These are phyloP conservation scores for Kurtzmaniella fragi DNA, from an alignment of 805 yeast genomes.

Conservation along the genomic window DNA sequence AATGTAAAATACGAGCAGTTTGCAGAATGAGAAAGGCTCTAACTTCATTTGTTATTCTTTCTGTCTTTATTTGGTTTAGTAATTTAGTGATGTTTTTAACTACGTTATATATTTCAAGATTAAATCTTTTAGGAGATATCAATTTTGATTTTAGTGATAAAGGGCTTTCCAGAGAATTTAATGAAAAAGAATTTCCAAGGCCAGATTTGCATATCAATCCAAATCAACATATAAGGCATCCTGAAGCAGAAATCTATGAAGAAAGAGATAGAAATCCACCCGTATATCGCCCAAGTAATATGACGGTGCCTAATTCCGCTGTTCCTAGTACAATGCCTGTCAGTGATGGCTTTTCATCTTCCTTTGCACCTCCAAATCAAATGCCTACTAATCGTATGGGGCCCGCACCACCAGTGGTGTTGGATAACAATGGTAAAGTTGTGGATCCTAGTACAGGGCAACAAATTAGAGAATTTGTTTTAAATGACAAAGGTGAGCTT, in stretches of 20 bases:
- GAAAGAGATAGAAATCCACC: conserved; percentile 1
- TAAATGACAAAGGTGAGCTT: conserved; percentile 28
- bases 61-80: conserved; percentile 34
- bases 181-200: background rate
- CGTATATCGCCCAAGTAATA: too few species aligned
- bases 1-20: conserved; percentile 13
- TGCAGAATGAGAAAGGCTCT: conserved; percentile 32
- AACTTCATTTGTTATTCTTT: conserved; percentile 31
- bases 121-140: conserved; percentile 27
- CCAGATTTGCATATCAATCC: background rate
- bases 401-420: conserved; percentile 2
- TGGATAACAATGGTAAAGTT: background rate
- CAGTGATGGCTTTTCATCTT: background rate
- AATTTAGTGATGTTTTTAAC: conserved; percentile 34
- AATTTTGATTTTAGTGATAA: conserved; percentile 25
- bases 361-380: background rate
- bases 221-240: background rate
- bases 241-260: conserved; percentile 1
- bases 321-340: too few species aligned
- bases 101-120: conserved; percentile 31
- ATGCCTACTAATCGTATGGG: background rate
- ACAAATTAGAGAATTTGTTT: conserved; percentile 20
- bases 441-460: conserved; percentile 8
- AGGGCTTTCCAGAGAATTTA: conserved; percentile 10
- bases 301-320: too few species aligned